These are phyloP conservation scores for Penicillium olsonii DNA, from an alignment of 2,329 filamentous ascomycete species.

Conservation along the genomic window DNA sequence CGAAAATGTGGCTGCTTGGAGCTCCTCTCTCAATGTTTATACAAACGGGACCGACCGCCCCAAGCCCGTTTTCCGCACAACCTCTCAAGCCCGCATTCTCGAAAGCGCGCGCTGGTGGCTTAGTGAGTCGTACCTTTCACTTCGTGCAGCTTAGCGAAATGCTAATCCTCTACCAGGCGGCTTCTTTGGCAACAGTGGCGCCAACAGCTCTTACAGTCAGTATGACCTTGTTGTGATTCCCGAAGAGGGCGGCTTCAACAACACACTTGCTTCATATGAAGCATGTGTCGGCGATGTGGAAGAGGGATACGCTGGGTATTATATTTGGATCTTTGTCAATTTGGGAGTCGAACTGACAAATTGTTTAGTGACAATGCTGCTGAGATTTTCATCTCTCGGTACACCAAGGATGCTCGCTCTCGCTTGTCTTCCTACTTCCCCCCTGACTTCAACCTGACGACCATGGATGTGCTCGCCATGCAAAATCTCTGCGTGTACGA, in stretches of 20 bases:
- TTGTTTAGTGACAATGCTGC: constrained; percentile 27
- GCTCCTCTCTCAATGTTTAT: constrained; percentile 41
- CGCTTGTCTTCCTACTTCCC: constrained; percentile 53
- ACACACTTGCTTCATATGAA: constrained; percentile 56
- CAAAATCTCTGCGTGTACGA: constrained; percentile 59
- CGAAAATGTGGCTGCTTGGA: constrained; percentile 51
- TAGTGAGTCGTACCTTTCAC: constrained; percentile 31
- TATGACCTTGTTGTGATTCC: constrained; percentile 53
- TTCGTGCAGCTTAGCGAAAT: too few species aligned
- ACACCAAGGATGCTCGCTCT: constrained; percentile 47
- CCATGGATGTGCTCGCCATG: constrained; percentile 55
- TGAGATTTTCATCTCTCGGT: constrained; percentile 47
- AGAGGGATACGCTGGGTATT: constrained; percentile 18
- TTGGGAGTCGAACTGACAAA: not conserved
- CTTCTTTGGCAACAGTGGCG: constrained; percentile 26
- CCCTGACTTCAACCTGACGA: constrained; percentile 50
- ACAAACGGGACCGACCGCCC: constrained; percentile 50
- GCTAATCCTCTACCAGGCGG: constrained; percentile 16
- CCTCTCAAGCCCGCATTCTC: constrained; percentile 55
- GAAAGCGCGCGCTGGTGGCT: constrained; percentile 51
- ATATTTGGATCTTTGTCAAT: not conserved
- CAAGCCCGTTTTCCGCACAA: constrained; percentile 56
- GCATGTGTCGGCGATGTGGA: constrained; percentile 47
- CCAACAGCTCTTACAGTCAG: constrained; percentile 30
- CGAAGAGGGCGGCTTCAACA: constrained; percentile 54